Evolutionary conservation across 345 rosid species (phyloP), one percentile per base, ranked within the genome.

Genomic region (Brassica rapa): DNA sequence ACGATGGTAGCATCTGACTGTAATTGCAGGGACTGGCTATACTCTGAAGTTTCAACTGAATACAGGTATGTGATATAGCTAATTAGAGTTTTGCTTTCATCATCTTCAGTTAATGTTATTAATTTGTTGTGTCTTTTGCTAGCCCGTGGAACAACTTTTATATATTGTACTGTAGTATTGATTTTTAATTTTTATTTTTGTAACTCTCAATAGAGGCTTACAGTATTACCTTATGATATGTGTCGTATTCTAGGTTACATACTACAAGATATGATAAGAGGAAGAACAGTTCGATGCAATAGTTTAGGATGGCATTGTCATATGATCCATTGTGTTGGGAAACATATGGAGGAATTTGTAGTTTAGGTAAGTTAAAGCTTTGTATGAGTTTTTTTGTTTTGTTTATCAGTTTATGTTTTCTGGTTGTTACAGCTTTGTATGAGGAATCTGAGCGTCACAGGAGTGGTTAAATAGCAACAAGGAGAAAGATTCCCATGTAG

Each of bases 291-390:
- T 88, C 97, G 25, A 73, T 88, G 29, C 77, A 88, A 79, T 93
- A 94, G 80, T 92, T 92, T 80, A 89, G 87, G 89, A 90, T 83
- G 77, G 91, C 95, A 49, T 85, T 92, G 83, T 84, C 90, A 27
- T 25, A 83, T 62, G 97, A 94, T 87, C 98, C 98, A 69, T 79
- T 94, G 75, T 82, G 87, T 66, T 94, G 98, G 98, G 88, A 87
- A 76, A 95, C 98, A 57, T 94, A 89, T 69, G 89, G 86, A 73
- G 92, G 88, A 81, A 87, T 94, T 29, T 94, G 98, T 83, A 77
- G 81, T 60, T 83, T 94, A 88, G 97, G 98, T 92, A 14, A 80
- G 89, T 84, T 68, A 66, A 66, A 61, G 68, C 41, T 62, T 12
- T 57, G 3, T 67, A 29, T 69, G 67, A 63, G 27, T 62, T 30